Percentiles rank a stretch among this genome's conserved stretches.
These are phyloP conservation scores for Alternaria sp. DNA, from an alignment of 2,329 filamentous ascomycete genomes.

Conservation along the genomic window DNA sequence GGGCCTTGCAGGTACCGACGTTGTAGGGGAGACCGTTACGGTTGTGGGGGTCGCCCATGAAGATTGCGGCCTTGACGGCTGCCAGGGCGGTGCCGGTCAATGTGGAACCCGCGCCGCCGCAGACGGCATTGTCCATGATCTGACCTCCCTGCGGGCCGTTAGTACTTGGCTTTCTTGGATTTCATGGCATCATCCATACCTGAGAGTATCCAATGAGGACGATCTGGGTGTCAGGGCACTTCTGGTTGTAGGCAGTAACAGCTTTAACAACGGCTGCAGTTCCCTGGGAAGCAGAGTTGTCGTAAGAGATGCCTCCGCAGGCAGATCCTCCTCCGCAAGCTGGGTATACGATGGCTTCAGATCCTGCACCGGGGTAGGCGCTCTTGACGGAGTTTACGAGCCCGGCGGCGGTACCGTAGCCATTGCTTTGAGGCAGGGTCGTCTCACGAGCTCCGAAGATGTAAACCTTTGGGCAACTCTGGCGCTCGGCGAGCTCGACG, in stretches of 20 bases:
- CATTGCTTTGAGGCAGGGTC: conserved; percentile 45
- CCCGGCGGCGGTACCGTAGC: conserved; percentile 49
- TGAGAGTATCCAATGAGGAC: conserved; percentile 70
- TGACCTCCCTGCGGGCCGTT: conserved; percentile 59
- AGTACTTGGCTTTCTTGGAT: not conserved
- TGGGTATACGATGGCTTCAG: conserved; percentile 55
- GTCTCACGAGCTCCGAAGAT: conserved; percentile 55
- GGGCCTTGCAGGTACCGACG: conserved; percentile 65
- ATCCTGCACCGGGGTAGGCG: conserved; percentile 49
- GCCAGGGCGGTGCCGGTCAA: conserved; percentile 58
- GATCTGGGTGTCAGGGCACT: conserved; percentile 64
- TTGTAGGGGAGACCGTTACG: conserved; percentile 63
- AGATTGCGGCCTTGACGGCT: conserved; percentile 68
- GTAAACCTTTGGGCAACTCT: conserved; percentile 52
- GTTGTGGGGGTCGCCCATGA: conserved; percentile 69
- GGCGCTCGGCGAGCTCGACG: conserved; percentile 43
- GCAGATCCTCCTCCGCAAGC: conserved; percentile 67
- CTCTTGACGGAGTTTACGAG: conserved; percentile 51
- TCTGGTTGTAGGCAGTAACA: conserved; percentile 64
- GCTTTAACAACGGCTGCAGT: conserved; percentile 64
- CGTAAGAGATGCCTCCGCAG: conserved; percentile 67
- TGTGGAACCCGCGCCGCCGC: conserved; percentile 60
- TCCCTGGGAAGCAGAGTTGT: conserved; percentile 63
- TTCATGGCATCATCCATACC: conserved; percentile 42
- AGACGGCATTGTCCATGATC: conserved; percentile 68